A percentile compares a stretch with the other conserved stretches of the same genome.
These are phyloP conservation scores for Cryphonectria radicalis DNA, from an alignment of 2,329 filamentous ascomycete genomes.

Conservation along the genomic window DNA sequence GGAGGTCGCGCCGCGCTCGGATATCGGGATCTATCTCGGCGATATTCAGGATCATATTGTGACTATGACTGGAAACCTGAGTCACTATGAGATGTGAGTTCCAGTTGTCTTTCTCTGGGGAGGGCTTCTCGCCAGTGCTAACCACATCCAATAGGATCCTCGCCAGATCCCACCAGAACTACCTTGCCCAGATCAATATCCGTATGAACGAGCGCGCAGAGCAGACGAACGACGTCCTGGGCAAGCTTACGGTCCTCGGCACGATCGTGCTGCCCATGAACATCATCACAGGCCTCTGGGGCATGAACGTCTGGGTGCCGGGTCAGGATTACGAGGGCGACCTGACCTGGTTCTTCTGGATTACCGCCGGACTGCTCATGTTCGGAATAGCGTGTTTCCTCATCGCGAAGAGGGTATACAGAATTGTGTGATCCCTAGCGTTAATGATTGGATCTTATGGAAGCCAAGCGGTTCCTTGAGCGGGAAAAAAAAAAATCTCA, in stretches of 20 bases:
- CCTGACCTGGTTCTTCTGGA: constrained; percentile 74
- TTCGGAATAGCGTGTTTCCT: constrained; percentile 83
- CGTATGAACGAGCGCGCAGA: constrained; percentile 98
- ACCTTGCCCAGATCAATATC: constrained; percentile 99
- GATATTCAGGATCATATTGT: constrained; percentile 99
- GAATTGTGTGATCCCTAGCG: constrained; percentile 63
- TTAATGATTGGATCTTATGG: background rate
- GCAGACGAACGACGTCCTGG: constrained; percentile 91
- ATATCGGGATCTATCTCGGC: constrained; percentile 96
- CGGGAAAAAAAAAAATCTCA: background rate
- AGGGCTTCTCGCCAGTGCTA: background rate
- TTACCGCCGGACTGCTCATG: constrained; percentile 73
- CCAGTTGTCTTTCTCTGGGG: background rate
- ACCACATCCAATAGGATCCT: constrained; percentile 66
- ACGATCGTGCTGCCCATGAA: constrained; percentile 99
- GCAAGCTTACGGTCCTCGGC: constrained; percentile 91
- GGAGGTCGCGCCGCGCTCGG: constrained; percentile 91
- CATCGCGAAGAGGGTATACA: constrained; percentile 82
- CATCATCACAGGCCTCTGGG: constrained; percentile 97
- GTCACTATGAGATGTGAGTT: constrained; percentile 90
- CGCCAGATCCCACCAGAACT: constrained; percentile 90
- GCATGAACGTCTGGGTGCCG: constrained; percentile 97
- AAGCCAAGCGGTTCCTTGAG: background rate
- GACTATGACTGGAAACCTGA: constrained; percentile 96
- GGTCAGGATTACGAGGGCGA: constrained; percentile 82